Base-by-base conservation (phyloP, 495 filamentous ascomycete genomes). In the Xylaria cubensis region DNA sequence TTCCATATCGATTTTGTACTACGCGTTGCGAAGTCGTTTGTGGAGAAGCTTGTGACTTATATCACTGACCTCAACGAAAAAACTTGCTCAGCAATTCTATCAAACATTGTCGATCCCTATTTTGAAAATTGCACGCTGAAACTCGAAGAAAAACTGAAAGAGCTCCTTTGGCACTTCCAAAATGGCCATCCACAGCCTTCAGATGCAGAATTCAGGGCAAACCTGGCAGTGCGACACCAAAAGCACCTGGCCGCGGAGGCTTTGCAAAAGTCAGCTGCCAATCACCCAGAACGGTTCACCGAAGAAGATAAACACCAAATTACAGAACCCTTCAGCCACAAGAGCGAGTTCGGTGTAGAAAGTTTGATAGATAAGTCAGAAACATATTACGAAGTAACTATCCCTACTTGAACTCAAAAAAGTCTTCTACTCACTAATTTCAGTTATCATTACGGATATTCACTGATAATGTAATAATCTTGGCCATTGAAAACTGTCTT, bases 131-230 rank as follows among this genome's bases (percentile, higher is more conserved):
- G 78, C 26, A 70, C 74, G 15, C 56, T 65, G 7, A 26, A 67
- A 0, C 79, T 84, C 7, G 72, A 78, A 17, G 4, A 7, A 1
- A 83, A 84, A 67, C 58, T 85, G 13, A 68, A 81, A 8, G 84
- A 86, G 46, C 78, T 86, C 41, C 74, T 85, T 6, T 74, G 67
- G 8, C 80, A 80, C 15, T 82, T 81, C 66, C 78, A 76, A 32
- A 73, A 51, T 17, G 75, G 80, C 15, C 50, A 76, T 58, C 77
- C 76, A 3, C 72, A 77, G 44, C 77, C 76, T 51, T 74, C 73
- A 10, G 79, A 82, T 34, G 44, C 44, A 10, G 71, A 78, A n/a
- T 80, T 82, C 24, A 69, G 71, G 4, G 51, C 51, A n/a, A 50
- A 69, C 44, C 46, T 74, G 8, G 48, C 32, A 17, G 39, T 26